A percentile compares a stretch with the other conserved stretches of the same genome.
phyloP scores from a whole-genome alignment of 768 basidiomycete species.

The Rubroboletus satanas region DNA sequence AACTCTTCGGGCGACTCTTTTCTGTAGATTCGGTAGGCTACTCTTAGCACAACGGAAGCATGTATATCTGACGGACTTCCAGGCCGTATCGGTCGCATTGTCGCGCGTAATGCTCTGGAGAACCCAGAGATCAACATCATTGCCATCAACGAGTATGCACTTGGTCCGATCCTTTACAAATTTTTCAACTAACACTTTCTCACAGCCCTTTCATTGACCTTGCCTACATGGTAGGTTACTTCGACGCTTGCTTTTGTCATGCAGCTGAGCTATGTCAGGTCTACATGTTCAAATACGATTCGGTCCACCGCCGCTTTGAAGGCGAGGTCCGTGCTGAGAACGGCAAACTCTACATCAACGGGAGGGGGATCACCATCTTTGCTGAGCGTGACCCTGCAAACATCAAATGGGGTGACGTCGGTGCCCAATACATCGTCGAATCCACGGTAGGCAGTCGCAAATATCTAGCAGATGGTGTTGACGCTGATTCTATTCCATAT shows the following conservation, averaged over 20 bases:
- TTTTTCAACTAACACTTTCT: conserved; percentile 3
- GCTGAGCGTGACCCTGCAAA: conserved; percentile 81
- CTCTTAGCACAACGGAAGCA: background rate
- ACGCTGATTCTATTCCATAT: conserved; percentile 1
- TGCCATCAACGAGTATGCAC: conserved; percentile 87
- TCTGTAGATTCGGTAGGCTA: conserved; percentile 64
- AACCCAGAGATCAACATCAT: conserved; percentile 76
- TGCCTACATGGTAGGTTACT: conserved; percentile 79
- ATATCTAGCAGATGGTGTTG: background rate
- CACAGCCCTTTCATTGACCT: conserved; percentile 93
- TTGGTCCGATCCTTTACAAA: background rate
- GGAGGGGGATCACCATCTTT: conserved; percentile 72
- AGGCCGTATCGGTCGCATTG: conserved; percentile 99
- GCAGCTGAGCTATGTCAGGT: conserved; percentile 45
- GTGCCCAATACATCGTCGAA: conserved; percentile 94
- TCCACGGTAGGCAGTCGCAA: conserved; percentile 63
- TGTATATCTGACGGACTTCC: conserved; percentile 14
- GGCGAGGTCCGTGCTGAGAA: conserved; percentile 78
- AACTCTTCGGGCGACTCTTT: conserved; percentile 8
- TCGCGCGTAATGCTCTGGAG: conserved; percentile 88
- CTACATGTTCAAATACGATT: conserved; percentile 99
- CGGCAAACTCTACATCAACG: conserved; percentile 85
- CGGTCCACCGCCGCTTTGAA: conserved; percentile 90
- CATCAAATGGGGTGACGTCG: conserved; percentile 78
- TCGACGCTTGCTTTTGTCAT: background rate